phyloP scores from a whole-genome alignment of 805 yeast species.

The Yamadazyma tumulicola region DNA sequence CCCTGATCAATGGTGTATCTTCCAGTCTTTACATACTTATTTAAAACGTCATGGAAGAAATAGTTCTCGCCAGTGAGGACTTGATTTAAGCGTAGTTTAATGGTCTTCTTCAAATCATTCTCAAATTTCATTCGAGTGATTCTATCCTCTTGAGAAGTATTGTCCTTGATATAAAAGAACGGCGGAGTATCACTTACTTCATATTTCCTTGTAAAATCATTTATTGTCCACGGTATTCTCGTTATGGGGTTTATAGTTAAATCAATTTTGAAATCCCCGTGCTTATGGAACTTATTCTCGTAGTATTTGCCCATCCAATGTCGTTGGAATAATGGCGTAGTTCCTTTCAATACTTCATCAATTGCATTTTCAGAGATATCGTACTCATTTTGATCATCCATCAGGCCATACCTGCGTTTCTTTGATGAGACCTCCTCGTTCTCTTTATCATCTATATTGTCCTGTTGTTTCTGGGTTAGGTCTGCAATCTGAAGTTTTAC shows the following conservation, averaged over 20 bases:
- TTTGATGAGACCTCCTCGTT: not conserved
- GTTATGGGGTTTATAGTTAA: conserved; percentile 32
- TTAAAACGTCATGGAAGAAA: conserved; percentile 10
- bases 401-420: not conserved
- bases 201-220: conserved; percentile 26
- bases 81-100: conserved; percentile 8
- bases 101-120: conserved; percentile 1
- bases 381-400: conserved; percentile 1
- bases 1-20: conserved; percentile 5
- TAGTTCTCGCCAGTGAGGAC: conserved; percentile 8
- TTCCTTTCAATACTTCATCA: not conserved
- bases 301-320: conserved; percentile 26
- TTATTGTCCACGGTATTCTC: conserved; percentile 31
- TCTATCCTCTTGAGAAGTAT: conserved; percentile 14
- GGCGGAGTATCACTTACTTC: conserved; percentile 14
- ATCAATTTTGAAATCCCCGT: conserved; percentile 20
- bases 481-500: not conserved
- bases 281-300: conserved; percentile 18
- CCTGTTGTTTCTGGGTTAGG: not conserved
- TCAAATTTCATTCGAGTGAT: conserved; percentile 7
- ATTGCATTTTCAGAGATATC: conserved; percentile 1
- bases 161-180: conserved; percentile 13
- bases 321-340: conserved; percentile 31
- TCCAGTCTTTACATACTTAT: conserved; percentile 7
- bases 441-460: not conserved